Evolutionary conservation across 176 grass and related monocot genomes (phyloP).

Genomic region (Guadua angustifolia): DNA sequence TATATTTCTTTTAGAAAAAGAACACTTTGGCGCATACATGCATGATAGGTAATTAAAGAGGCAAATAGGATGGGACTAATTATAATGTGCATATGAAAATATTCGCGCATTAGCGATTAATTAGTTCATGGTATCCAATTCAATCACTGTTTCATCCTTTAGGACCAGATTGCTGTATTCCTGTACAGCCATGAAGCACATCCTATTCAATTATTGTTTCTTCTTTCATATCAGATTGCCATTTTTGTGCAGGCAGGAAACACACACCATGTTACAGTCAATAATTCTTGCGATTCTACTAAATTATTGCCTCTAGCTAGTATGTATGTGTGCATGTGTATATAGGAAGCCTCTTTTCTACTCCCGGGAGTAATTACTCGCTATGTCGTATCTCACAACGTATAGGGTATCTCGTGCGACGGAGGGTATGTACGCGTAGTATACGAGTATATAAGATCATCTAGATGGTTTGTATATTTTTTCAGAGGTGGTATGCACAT

Average conservation of each 20-base stretch:
- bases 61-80: neutral
- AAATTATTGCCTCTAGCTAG: neutral
- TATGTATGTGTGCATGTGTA: no score
- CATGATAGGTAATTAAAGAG: neutral
- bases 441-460: no score
- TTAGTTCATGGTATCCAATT: neutral
- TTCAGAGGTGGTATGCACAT: no score
- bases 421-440: no score
- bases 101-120: neutral
- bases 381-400: no score
- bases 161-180: neutral
- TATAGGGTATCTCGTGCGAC: no score
- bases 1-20: neutral
- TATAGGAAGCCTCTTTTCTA: no score
- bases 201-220: conserved; percentile 17
- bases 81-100: neutral
- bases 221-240: neutral
- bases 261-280: neutral
- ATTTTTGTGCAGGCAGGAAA: neutral
- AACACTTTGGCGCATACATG: neutral
- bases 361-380: no score
- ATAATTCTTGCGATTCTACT: neutral
- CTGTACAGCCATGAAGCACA: neutral
- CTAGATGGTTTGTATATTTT: no score
- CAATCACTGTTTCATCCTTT: neutral